Conservation (phyloP, 2,329 filamentous ascomycete species). For the Arthrinium puccinioides region DNA sequence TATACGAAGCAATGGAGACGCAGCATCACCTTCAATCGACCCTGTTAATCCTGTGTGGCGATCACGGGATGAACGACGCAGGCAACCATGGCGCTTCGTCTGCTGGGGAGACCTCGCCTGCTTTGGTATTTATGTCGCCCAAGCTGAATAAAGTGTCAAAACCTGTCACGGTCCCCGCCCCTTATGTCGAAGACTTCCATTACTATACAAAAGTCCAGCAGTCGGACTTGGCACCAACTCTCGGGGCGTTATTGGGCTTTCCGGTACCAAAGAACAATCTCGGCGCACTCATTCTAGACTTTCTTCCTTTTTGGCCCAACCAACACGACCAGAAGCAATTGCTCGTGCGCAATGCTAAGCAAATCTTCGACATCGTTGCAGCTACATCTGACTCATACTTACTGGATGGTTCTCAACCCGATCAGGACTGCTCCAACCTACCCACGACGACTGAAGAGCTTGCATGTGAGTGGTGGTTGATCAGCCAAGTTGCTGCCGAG, state of each 20-base stretch:
- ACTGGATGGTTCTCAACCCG: constrained; percentile 24
- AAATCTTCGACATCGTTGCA: constrained; percentile 70
- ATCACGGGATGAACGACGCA: constrained; percentile 99
- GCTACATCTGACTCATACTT: constrained; percentile 57
- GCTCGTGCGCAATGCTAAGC: constrained; percentile 69
- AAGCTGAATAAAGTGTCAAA: constrained; percentile 57
- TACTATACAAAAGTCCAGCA: constrained; percentile 87
- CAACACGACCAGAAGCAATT: constrained; percentile 29
- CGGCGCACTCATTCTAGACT: constrained; percentile 73
- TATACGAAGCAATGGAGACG: constrained; percentile 69
- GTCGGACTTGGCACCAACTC: constrained; percentile 84
- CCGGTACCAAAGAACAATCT: constrained; percentile 86
- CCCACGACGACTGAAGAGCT: constrained; percentile 47
- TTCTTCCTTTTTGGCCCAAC: constrained; percentile 69
- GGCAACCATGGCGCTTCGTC: constrained; percentile 95
- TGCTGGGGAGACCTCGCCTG: constrained; percentile 87
- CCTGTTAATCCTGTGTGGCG: constrained; percentile 79
- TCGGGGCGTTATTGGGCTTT: constrained; percentile 80
- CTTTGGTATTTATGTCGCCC: constrained; percentile 83
- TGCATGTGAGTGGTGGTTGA: constrained; percentile 61
- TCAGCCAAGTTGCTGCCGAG: constrained; percentile 15
- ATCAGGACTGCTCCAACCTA: constrained; percentile 24
- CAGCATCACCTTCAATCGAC: constrained; percentile 67
- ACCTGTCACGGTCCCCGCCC: constrained; percentile 42
- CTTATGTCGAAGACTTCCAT: constrained; percentile 62